Base-by-base conservation (phyloP, 495 filamentous ascomycete species). In the Aspergillus heteromorphus region DNA sequence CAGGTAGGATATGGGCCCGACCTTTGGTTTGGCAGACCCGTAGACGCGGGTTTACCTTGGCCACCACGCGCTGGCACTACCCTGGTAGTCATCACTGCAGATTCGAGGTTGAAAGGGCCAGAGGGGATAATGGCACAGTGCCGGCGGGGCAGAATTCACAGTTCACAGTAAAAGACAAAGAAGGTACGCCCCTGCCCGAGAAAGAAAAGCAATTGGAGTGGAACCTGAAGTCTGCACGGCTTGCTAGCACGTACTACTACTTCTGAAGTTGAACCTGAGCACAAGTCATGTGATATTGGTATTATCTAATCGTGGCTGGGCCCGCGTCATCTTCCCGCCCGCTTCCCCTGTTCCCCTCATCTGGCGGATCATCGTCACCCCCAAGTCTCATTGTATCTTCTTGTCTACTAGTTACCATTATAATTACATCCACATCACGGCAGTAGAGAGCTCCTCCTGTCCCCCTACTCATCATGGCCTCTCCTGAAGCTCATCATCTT, bases 361-460 rank as follows among this genome's bases (percentile, higher is more conserved):
- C 40, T n/a, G 23, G 23, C 21, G 19, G 20, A 10, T 45, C 23
- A 7, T 23, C 6, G 9, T 19, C 17, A 20, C 40, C 42, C 20
- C 42, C 14, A 13, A 45, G n/a, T n/a, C n/a, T n/a, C n/a, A n/a
- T n/a, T n/a, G n/a, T n/a, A n/a, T n/a, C 23, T 27, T 29, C 19
- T 4, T 6, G 5, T 14, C 43, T 47, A 5, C 36, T n/a, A 38
- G 9, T 11, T 49, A 48, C 34, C 18, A 49, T 17, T 38, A 40
- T 43, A 19, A 29, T 16, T 11, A 40, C 42, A 43, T 27, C 48
- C 43, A 13, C 42, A 49, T 34, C 23, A 79, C 82, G 89, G 83
- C 95, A 96, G 93, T 98, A 86, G 93, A 98, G 95, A 96, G 92
- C 82, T 88, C 83, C 92, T 98, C 93, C 93, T 97, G 92, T 89